Percentiles rank a stretch among this genome's conserved stretches.
phyloP scores from a whole-genome alignment of 805 yeast species.

The Saccharomycopsis sp. region DNA sequence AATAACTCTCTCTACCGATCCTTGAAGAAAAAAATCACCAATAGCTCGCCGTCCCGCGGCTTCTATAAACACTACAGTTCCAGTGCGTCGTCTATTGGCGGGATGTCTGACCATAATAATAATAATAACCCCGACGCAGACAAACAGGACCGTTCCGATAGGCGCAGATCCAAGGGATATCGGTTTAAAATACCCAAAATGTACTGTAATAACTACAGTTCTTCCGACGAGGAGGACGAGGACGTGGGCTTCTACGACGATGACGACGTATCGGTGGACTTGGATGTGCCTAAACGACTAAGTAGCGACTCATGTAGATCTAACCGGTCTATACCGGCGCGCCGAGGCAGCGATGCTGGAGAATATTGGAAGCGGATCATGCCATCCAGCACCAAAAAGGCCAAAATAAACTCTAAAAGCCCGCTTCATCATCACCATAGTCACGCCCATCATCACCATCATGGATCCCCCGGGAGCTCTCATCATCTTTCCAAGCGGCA shows the following conservation, averaged over 20 bases:
- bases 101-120: neutral
- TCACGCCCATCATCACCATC: neutral
- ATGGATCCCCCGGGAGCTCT: neutral
- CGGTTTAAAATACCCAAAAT: neutral
- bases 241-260: neutral
- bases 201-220: neutral
- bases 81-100: neutral
- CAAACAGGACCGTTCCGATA: neutral
- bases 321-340: neutral
- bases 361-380: no score
- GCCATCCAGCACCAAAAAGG: no score
- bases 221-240: neutral
- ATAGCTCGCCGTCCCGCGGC: neutral
- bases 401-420: neutral
- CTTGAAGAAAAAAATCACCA: neutral
- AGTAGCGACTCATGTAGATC: neutral
- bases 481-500: neutral
- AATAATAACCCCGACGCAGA: neutral
- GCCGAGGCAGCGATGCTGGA: no score
- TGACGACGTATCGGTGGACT: neutral
- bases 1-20: neutral
- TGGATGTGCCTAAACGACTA: neutral
- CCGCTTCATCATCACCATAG: neutral
- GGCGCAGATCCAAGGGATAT: neutral
- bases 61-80: neutral